A percentile compares a stretch with the other conserved stretches of the same genome.
phyloP scores from a whole-genome alignment of 768 basidiomycete species.

The Mycena albidolilacea region DNA sequence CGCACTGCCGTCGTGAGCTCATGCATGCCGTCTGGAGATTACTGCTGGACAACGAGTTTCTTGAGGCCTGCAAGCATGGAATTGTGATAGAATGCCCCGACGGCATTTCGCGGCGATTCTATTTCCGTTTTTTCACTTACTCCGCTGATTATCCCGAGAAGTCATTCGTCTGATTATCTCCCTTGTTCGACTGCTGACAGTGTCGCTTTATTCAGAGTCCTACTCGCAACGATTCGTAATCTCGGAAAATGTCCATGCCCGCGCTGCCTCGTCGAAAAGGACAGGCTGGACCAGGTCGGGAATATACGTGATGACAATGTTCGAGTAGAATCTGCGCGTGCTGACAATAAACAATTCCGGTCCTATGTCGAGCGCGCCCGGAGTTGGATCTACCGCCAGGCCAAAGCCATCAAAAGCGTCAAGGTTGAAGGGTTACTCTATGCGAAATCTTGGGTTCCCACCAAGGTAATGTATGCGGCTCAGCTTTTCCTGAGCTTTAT shows the following conservation, averaged over 20 bases:
- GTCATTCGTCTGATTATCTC: constrained; percentile 30
- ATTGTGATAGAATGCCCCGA: constrained; percentile 51
- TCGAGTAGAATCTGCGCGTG: not conserved
- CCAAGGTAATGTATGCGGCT: constrained; percentile 9
- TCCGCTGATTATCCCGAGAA: constrained; percentile 57
- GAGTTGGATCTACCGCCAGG: constrained; percentile 20
- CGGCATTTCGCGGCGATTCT: constrained; percentile 48
- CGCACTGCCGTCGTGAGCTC: constrained; percentile 52
- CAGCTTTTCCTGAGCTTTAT: no score
- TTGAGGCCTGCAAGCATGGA: constrained; percentile 47
- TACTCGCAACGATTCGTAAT: constrained; percentile 42
- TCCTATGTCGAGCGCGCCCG: constrained; percentile 2
- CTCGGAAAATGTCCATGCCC: constrained; percentile 55
- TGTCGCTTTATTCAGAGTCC: constrained; percentile 46
- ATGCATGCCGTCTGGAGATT: constrained; percentile 51
- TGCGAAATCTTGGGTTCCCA: constrained; percentile 34
- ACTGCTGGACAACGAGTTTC: constrained; percentile 45
- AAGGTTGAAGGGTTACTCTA: constrained; percentile 34
- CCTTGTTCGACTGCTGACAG: constrained; percentile 36
- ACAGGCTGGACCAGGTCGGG: constrained; percentile 46
- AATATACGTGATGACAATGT: constrained; percentile 39
- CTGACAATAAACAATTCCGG: constrained; percentile 26
- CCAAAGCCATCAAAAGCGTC: not conserved
- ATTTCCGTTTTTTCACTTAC: constrained; percentile 50
- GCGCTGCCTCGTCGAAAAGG: constrained; percentile 50